Percentiles rank a stretch among this genome's conserved stretches.
Conservation (phyloP, 2,329 filamentous ascomycete genomes). For the Colletotrichum sublineola region DNA sequence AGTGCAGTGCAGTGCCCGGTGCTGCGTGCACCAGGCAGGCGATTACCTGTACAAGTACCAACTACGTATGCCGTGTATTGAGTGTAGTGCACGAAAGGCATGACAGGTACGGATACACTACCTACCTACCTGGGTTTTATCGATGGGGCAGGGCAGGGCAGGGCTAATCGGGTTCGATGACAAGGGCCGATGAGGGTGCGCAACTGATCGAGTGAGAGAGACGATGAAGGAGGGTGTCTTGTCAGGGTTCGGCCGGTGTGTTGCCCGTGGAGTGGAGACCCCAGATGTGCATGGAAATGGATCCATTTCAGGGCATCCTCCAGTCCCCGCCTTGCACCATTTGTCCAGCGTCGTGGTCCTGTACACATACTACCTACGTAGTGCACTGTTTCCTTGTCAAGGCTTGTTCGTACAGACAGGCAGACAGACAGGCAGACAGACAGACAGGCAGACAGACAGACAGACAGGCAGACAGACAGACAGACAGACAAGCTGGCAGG, state of each 20-base stretch:
- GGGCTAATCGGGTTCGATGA: constrained; percentile 24
- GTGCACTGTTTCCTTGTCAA: neutral
- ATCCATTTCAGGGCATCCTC: constrained; percentile 29
- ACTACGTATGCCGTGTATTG: neutral
- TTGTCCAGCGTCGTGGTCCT: constrained; percentile 18
- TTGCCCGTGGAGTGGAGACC: constrained; percentile 29
- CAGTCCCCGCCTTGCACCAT: constrained; percentile 8
- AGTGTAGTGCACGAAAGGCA: too few relatives aligned
- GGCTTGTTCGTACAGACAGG: neutral
- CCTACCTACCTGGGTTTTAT: too few relatives aligned
- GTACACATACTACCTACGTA: neutral
- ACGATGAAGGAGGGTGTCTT: constrained; percentile 14
- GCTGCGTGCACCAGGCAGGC: too few relatives aligned
- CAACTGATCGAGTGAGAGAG: constrained; percentile 15
- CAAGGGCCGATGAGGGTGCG: constrained; percentile 3
- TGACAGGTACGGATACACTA: too few relatives aligned
- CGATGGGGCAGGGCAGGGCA: constrained; percentile 35
- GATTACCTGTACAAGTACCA: too few relatives aligned
- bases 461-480: neutral
- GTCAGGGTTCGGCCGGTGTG: constrained; percentile 3
- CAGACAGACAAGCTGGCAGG: neutral
- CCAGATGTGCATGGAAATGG: constrained; percentile 12
- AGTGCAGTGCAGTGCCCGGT: neutral
- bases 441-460: neutral
- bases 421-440: neutral